A percentile compares a stretch with the other conserved stretches of the same genome.
These are phyloP conservation scores for Phytophthora boehmeriae DNA, from an alignment of 352 stramenopile species.

Conservation along the genomic window DNA sequence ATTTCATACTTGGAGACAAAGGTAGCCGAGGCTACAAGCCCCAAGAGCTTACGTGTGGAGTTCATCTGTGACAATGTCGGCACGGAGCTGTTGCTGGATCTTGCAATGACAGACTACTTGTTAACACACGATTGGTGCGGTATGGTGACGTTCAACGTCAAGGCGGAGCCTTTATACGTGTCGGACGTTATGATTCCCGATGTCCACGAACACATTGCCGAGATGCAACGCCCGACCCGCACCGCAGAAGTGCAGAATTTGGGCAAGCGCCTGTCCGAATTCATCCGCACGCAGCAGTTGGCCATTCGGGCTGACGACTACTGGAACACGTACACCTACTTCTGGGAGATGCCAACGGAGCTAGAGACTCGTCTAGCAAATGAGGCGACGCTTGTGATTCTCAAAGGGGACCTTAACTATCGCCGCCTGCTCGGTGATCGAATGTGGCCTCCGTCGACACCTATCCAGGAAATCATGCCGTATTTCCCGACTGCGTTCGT, in stretches of 20 bases:
- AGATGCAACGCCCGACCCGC: slow-evolving; percentile 41
- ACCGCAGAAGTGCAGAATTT: slow-evolving; percentile 44
- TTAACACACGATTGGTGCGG: slow-evolving; percentile 54
- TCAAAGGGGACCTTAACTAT: slow-evolving; percentile 98
- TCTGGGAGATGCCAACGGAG: slow-evolving; percentile 57
- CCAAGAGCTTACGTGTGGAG: slow-evolving; percentile 35
- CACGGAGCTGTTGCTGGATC: slow-evolving; percentile 67
- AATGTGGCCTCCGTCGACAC: slow-evolving; percentile 85
- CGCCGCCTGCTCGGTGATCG: slow-evolving; percentile 93
- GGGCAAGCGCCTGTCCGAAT: slow-evolving; percentile 41
- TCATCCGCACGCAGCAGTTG: slow-evolving; percentile 33
- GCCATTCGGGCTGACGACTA: slow-evolving; percentile 37
- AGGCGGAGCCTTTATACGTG: slow-evolving; percentile 76
- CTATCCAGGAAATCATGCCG: slow-evolving; percentile 80
- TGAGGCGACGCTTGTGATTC: slow-evolving; percentile 88
- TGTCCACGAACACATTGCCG: slow-evolving; percentile 56
- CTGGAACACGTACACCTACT: slow-evolving; percentile 76
- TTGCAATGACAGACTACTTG: slow-evolving; percentile 65
- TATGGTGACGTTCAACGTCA: slow-evolving; percentile 72
- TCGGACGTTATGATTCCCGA: slow-evolving; percentile 69
- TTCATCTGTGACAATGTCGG: slow-evolving; percentile 79
- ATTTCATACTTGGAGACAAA: slow-evolving; percentile 44
- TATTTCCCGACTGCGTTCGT: slow-evolving; percentile 76
- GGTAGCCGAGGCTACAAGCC: background rate
- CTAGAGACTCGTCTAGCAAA: slow-evolving; percentile 30